Base-by-base conservation (phyloP, 2,329 filamentous ascomycete species). In the Hymenoscyphus scutula region DNA sequence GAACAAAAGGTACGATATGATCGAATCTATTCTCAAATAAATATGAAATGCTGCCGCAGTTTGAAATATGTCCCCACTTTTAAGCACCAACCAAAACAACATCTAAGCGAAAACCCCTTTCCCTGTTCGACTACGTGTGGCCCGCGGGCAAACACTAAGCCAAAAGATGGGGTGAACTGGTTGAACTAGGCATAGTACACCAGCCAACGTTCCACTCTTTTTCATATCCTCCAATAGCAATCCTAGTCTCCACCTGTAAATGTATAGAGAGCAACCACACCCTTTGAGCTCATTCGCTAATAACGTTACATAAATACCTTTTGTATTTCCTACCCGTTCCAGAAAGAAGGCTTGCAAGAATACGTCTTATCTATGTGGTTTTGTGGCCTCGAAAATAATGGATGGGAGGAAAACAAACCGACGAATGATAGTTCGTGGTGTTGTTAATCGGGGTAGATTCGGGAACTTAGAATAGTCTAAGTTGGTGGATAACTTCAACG, bases 261-360 rank as follows among this genome's bases (percentile, higher is more conserved):
- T 13, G 32, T 34, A 34, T 34, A 3, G 1, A 34, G 32, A 19
- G 7, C 30, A 23, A 30, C 45, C 57, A 56, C 27, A 41, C 38
- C 59, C 4, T 13, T 19, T 60, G 53, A 55, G 17, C 32, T 60
- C 34, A 34, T 51, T 55, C 30, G 23, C 53, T 34, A 56, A 60
- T 60, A 56, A 56, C 41, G 45, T 55, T 30, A 15, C 51, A 48
- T 25, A 45, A 60, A 55, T 60, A 53, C 48, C 8, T 34, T 6
- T 56, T 15, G 19, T 34, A 29, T 34, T 38, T 57, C 19, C 8
- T 37, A 57, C 55, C 30, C 13, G 3, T 13, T 57, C 11, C 32
- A 57, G 34, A 29, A 15, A 19, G 19, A 45, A 51, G 25, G 30
- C 30, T 48, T 23, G 15, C n/a, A n/a, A n/a, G n/a, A n/a, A n/a